phyloP scores from a whole-genome alignment of 306 rosid genomes.

The Morella rubra region DNA sequence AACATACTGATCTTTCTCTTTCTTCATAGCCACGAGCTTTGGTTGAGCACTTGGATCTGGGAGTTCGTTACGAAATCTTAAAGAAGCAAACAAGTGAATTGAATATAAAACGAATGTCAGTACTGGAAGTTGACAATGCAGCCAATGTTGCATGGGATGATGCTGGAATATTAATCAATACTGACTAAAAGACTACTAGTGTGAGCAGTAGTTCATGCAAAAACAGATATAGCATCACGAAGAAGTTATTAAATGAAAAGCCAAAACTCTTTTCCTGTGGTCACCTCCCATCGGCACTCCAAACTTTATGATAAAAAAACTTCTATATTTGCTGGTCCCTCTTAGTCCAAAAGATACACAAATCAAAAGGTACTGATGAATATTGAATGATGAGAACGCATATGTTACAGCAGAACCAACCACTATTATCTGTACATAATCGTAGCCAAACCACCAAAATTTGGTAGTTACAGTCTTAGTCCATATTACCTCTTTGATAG shows the following conservation, averaged over 20 bases:
- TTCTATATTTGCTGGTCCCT: neutral
- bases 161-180: neutral
- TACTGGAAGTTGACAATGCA: slow-evolving; percentile 15
- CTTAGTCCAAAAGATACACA: neutral
- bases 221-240: neutral
- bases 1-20: slow-evolving; percentile 88
- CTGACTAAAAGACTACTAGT: neutral
- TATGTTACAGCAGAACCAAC: neutral
- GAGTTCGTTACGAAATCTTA: slow-evolving; percentile 93
- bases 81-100: slow-evolving; percentile 21
- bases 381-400: neutral
- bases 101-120: slow-evolving; percentile 31
- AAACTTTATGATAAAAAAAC: neutral
- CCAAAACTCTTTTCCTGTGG: neutral
- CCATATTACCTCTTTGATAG: neutral
- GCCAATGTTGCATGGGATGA: slow-evolving; percentile 8
- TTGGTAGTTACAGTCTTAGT: neutral
- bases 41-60: slow-evolving; percentile 99
- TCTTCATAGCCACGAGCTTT: slow-evolving; percentile 85
- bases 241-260: neutral
- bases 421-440: neutral
- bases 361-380: neutral
- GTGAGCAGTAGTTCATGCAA: neutral
- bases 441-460: neutral
- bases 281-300: slow-evolving; percentile 2